A percentile compares a stretch with the other conserved stretches of the same genome.
Evolutionary conservation across 2,329 filamentous ascomycete genomes (phyloP).

Genomic region (Ascochyta viciae-villosae): DNA sequence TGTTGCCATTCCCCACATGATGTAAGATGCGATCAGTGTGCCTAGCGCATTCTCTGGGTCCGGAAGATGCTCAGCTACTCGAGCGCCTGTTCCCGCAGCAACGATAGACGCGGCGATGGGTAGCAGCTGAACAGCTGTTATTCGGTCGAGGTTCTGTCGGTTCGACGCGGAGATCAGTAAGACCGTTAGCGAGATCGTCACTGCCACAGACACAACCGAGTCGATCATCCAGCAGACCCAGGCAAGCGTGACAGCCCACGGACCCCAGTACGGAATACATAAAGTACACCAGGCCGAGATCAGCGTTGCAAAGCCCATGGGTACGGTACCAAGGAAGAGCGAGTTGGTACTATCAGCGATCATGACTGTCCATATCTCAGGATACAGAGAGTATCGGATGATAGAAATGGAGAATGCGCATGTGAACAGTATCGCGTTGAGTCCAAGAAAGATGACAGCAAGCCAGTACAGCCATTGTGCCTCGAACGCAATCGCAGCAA

Average conservation of each 20-base stretch:
- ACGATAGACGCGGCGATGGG: slow-evolving; percentile 73
- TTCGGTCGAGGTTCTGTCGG: slow-evolving; percentile 48
- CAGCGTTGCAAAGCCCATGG: slow-evolving; percentile 73
- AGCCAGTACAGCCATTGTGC: slow-evolving; percentile 64
- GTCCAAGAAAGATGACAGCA: slow-evolving; percentile 65
- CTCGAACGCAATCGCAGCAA: slow-evolving; percentile 69
- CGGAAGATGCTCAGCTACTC: slow-evolving; percentile 67
- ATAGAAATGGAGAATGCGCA: slow-evolving; percentile 62
- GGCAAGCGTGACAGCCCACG: slow-evolving; percentile 58
- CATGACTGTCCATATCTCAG: slow-evolving; percentile 70
- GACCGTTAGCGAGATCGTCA: slow-evolving; percentile 60
- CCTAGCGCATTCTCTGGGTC: slow-evolving; percentile 63
- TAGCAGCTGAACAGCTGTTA: slow-evolving; percentile 70
- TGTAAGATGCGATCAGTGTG: slow-evolving; percentile 70
- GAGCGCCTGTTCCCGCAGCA: slow-evolving; percentile 68
- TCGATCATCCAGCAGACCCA: slow-evolving; percentile 62
- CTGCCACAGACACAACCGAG: slow-evolving; percentile 52
- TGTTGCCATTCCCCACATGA: slow-evolving; percentile 72
- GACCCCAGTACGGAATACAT: slow-evolving; percentile 67
- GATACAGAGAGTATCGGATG: slow-evolving; percentile 69
- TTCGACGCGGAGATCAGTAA: slow-evolving; percentile 57
- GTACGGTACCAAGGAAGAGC: slow-evolving; percentile 71
- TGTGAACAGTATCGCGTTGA: slow-evolving; percentile 66
- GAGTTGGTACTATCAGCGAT: slow-evolving; percentile 70
- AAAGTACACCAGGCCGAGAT: slow-evolving; percentile 69